Conservation (phyloP, 2,329 filamentous ascomycete genomes). For the Cladophialophora exuberans region DNA sequence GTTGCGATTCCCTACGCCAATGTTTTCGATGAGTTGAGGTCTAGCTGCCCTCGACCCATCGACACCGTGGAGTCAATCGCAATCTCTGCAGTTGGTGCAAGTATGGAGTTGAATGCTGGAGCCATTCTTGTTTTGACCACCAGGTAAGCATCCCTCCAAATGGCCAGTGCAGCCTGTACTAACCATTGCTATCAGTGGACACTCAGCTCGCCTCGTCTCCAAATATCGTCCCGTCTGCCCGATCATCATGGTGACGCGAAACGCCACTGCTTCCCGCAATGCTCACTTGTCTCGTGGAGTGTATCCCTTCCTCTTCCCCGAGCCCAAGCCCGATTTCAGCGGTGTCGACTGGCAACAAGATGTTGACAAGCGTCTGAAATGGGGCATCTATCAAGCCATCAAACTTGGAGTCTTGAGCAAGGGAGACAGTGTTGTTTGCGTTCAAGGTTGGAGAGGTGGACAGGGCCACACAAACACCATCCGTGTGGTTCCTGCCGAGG, state of each 20-base stretch:
- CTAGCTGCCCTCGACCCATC: conserved; percentile 79
- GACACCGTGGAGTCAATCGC: conserved; percentile 90
- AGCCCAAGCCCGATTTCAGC: conserved; percentile 92
- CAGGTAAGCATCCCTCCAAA: conserved; percentile 55
- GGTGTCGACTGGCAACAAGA: conserved; percentile 87
- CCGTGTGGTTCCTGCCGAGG: conserved; percentile 53
- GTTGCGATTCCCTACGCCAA: conserved; percentile 96
- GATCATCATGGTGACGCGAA: conserved; percentile 98
- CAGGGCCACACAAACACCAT: conserved; percentile 71
- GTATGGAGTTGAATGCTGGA: conserved; percentile 92
- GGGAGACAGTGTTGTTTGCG: conserved; percentile 71
- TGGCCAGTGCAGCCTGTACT: conserved; percentile 9
- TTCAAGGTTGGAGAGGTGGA: conserved; percentile 70
- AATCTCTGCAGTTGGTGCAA: conserved; percentile 95
- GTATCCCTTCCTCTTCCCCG: conserved; percentile 93
- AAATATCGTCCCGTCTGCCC: conserved; percentile 99
- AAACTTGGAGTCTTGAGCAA: conserved; percentile 79
- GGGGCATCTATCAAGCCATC: conserved; percentile 87
- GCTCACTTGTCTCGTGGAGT: conserved; percentile 96
- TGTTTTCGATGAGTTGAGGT: conserved; percentile 93
- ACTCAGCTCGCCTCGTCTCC: conserved; percentile 90
- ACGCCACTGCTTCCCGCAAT: conserved; percentile 79
- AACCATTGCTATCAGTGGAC: conserved; percentile 62
- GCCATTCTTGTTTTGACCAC: conserved; percentile 96
- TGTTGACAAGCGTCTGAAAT: conserved; percentile 95